phyloP scores from a whole-genome alignment of 2,329 filamentous ascomycete species.

The Camillea tinctor region DNA sequence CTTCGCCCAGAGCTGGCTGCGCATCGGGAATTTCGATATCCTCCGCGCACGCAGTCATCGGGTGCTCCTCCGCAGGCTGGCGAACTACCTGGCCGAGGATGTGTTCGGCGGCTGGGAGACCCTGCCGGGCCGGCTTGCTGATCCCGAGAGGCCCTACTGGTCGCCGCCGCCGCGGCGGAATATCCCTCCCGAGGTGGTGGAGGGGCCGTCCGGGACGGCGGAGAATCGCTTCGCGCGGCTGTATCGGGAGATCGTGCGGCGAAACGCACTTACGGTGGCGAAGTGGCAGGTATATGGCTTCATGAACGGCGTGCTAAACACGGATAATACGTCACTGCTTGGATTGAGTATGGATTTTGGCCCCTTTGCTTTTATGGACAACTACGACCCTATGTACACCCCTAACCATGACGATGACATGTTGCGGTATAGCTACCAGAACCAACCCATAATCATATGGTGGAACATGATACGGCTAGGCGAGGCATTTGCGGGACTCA shows the following conservation, averaged over 20 bases:
- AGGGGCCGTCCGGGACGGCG: constrained; percentile 66
- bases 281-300: constrained; percentile 99
- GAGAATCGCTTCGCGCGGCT: constrained; percentile 87
- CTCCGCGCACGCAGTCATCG: constrained; percentile 78
- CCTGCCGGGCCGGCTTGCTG: constrained; percentile 62
- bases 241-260: constrained; percentile 81
- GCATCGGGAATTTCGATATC: constrained; percentile 96
- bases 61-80: constrained; percentile 67
- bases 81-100: constrained; percentile 82
- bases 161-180: constrained; percentile 48
- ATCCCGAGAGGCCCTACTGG: constrained; percentile 49
- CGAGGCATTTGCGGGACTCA: constrained; percentile 82
- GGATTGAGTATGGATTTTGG: constrained; percentile 93
- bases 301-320: constrained; percentile 97
- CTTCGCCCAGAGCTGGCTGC: constrained; percentile 88
- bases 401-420: constrained; percentile 94
- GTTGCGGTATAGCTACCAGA: constrained; percentile 86
- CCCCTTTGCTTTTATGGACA: constrained; percentile 96
- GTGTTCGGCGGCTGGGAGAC: constrained; percentile 85
- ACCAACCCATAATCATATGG: constrained; percentile 96
- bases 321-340: constrained; percentile 91
- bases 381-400: constrained; percentile 91
- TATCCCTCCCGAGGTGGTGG: constrained; percentile 55
- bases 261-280: constrained; percentile 85
- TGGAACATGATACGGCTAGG: constrained; percentile 95